phyloP scores from a whole-genome alignment of 345 rosid species.

The Acer saccharum region DNA sequence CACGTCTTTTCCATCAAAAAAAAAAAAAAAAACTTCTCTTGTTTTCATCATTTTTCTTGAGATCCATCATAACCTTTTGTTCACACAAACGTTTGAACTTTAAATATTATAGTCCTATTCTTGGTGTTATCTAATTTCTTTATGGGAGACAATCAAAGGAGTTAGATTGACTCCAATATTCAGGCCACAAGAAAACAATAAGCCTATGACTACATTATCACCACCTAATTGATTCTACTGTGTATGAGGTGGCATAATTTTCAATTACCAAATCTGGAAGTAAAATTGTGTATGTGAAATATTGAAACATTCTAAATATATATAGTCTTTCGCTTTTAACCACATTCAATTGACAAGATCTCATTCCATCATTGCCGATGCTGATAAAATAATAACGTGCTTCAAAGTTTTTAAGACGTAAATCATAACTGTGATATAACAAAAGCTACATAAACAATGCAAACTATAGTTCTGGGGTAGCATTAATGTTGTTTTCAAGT shows the following conservation, averaged over 20 bases:
- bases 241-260: not conserved
- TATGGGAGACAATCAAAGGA: not conserved
- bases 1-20: not conserved
- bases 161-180: not conserved
- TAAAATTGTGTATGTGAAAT: not conserved
- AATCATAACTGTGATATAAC: not conserved
- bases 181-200: constrained; percentile 1
- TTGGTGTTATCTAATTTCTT: too few relatives aligned
- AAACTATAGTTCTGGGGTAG: not conserved
- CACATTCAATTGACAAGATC: not conserved
- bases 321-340: not conserved
- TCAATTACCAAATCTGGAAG: not conserved
- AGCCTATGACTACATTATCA: not conserved
- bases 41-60: not conserved
- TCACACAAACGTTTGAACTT: too few relatives aligned
- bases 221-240: not conserved
- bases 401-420: not conserved
- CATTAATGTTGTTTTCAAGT: not conserved
- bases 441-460: not conserved
- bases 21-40: not conserved
- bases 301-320: not conserved
- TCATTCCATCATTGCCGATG: not conserved
- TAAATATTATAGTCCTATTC: not conserved
- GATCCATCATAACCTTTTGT: too few relatives aligned
- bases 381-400: not conserved